Evolutionary conservation across 768 basidiomycete species (phyloP), one percentile per base, ranked within the genome.

Genomic region (Mycena kentingensis): DNA sequence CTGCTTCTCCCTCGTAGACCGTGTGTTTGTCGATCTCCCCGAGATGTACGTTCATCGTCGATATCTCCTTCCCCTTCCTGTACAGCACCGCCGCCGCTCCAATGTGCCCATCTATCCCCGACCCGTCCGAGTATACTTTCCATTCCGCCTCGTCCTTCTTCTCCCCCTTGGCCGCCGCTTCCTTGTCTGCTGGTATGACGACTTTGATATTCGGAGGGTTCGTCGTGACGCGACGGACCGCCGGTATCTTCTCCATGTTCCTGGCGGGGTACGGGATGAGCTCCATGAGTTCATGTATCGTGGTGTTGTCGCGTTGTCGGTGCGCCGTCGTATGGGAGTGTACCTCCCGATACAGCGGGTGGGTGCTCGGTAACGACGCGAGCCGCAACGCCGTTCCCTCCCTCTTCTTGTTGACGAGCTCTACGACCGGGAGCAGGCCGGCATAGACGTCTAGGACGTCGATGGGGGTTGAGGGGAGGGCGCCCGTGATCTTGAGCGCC

Each of bases 1-100:
- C 55, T 4, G 48, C 46, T 39, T 69, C 67, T 0, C 58, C 60
- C 27, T 66, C 63, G 24, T 59, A 64, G 0, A 64, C 63, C 5
- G 63, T 62, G 47, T 68, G 65, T 3, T 62, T 18, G 6, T 32
- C 6, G 1, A 13, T 32, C 3, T n/a, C 10, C 0, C 63, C 55
- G 2, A 67, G 50, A 6, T 56, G 42, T 15, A 42, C 43, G 1
- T 45, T n/a, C 22, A 64, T 5, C 0, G 31, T 22, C 6, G 27
- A 29, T 18, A 6, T 16, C 18, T 35, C 18, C n/a, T 12, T 37
- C 1, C 49, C 58, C 4, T 46, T 39, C 5, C 45, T 18, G 34
- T 24, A 41, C 10, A 55, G 32, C 18, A 63, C 57, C 0, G 60
- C 62, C 11, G 61, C 59, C 10, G 59, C 63, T 1, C 65, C 65